phyloP scores from a whole-genome alignment of 2,329 filamentous ascomycete genomes.

The Colletotrichum eleusines region DNA sequence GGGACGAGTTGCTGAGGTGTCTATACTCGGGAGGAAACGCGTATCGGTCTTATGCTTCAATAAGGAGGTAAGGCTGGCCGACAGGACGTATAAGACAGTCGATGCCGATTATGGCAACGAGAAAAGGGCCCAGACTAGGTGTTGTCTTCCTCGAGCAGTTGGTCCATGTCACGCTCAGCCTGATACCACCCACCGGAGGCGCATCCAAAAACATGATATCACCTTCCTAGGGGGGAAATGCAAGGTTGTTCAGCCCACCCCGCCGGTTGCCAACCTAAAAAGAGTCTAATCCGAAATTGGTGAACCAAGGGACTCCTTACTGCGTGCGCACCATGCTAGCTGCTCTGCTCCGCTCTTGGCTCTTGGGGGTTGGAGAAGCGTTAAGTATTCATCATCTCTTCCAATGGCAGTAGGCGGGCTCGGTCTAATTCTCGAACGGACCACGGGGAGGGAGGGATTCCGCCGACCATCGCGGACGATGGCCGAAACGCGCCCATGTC shows the following conservation, averaged over 20 bases:
- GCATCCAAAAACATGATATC: background rate
- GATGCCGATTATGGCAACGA: slow-evolving; percentile 6
- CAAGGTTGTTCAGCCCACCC: background rate
- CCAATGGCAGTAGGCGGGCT: slow-evolving; percentile 6
- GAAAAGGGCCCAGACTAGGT: background rate
- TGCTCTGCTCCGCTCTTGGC: slow-evolving; percentile 10
- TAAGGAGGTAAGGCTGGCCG: background rate
- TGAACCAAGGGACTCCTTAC: background rate
- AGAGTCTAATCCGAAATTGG: background rate
- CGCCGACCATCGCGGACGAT: slow-evolving; percentile 1
- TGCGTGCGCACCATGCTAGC: background rate
- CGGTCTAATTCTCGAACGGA: background rate
- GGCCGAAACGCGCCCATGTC: slow-evolving; percentile 7
- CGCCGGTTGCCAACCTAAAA: background rate
- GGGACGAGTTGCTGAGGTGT: background rate
- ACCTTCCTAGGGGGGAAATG: background rate
- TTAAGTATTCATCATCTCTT: background rate
- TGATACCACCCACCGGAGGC: background rate
- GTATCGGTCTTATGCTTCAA: background rate
- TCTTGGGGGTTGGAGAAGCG: slow-evolving; percentile 25
- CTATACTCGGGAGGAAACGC: background rate
- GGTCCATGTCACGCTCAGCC: background rate
- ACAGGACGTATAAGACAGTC: background rate
- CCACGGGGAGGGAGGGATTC: background rate
- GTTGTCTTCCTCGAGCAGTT: background rate